Evolutionary conservation across 1,284 basidiomycete species (phyloP).

Genomic region (Athelia psychrophila): DNA sequence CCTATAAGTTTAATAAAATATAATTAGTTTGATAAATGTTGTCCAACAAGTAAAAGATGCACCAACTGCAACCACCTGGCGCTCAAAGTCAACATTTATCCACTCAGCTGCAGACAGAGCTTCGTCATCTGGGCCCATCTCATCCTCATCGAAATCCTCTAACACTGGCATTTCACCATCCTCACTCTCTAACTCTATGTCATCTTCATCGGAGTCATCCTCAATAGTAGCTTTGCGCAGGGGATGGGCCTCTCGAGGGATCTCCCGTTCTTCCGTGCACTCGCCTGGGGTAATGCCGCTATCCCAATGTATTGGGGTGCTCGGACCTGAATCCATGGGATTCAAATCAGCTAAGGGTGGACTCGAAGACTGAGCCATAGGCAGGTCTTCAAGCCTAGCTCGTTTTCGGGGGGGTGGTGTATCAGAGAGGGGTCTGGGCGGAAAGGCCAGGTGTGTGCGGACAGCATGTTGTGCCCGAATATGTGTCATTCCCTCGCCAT

Average conservation of each 20-base stretch:
- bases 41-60: constrained; percentile 1
- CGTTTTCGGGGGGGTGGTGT: too few species aligned
- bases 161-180: background rate
- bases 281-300: background rate
- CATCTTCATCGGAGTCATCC: background rate
- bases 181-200: background rate
- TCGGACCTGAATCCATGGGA: too few species aligned
- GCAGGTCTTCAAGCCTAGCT: too few species aligned
- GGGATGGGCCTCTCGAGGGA: too few species aligned
- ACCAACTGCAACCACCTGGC: constrained; percentile 15
- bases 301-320: background rate
- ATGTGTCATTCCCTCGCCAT: too few species aligned
- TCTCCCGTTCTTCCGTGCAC: constrained; percentile 2
- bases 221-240: too few species aligned
- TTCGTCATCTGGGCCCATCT: constrained; percentile 1
- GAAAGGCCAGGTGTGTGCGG: too few species aligned
- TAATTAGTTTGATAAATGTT: background rate
- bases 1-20: background rate
- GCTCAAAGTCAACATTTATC: constrained; percentile 15
- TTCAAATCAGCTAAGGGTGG: too few species aligned
- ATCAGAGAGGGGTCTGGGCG: background rate
- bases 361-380: too few species aligned
- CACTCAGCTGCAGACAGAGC: constrained; percentile 13
- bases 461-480: too few species aligned
- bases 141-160: constrained; percentile 3